Percentiles rank a stretch among this genome's conserved stretches.
Conservation (phyloP, 192 early-diverging fungal species). For the Podila minutissima region DNA sequence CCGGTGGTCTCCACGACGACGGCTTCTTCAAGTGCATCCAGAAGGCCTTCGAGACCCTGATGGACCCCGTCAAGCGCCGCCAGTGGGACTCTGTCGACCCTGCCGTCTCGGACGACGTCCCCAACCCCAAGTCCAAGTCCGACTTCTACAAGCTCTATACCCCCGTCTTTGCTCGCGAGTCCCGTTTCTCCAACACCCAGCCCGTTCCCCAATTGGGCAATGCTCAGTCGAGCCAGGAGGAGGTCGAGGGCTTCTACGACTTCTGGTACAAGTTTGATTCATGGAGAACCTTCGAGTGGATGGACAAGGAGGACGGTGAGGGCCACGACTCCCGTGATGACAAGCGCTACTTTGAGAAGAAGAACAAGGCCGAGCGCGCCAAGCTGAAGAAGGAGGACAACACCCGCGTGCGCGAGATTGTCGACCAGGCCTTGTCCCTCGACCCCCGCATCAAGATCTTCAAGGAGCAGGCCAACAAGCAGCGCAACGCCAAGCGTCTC, state of each 20-base stretch:
- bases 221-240: slow-evolving; percentile 63
- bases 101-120: slow-evolving; percentile 76
- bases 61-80: slow-evolving; percentile 86
- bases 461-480: slow-evolving; percentile 90
- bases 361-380: slow-evolving; percentile 93
- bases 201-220: slow-evolving; percentile 89
- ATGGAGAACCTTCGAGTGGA: slow-evolving; percentile 97
- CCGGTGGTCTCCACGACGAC: slow-evolving; percentile 84
- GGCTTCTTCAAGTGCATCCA: slow-evolving; percentile 99
- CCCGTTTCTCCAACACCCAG: slow-evolving; percentile 91
- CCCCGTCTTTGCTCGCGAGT: slow-evolving; percentile 88
- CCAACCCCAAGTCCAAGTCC: slow-evolving; percentile 78
- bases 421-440: slow-evolving; percentile 79
- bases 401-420: slow-evolving; percentile 83
- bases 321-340: slow-evolving; percentile 93
- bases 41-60: slow-evolving; percentile 91
- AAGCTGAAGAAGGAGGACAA: slow-evolving; percentile 98
- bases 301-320: slow-evolving; percentile 97
- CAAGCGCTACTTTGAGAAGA: slow-evolving; percentile 93
- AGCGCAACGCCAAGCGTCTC: slow-evolving; percentile 90
- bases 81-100: slow-evolving; percentile 98
- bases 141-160: slow-evolving; percentile 85
- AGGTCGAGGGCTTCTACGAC: slow-evolving; percentile 85
- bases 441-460: slow-evolving; percentile 94
- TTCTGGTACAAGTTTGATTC: slow-evolving; percentile 94